phyloP scores from a whole-genome alignment of 495 filamentous ascomycete species.

The Penicillium salamii region DNA sequence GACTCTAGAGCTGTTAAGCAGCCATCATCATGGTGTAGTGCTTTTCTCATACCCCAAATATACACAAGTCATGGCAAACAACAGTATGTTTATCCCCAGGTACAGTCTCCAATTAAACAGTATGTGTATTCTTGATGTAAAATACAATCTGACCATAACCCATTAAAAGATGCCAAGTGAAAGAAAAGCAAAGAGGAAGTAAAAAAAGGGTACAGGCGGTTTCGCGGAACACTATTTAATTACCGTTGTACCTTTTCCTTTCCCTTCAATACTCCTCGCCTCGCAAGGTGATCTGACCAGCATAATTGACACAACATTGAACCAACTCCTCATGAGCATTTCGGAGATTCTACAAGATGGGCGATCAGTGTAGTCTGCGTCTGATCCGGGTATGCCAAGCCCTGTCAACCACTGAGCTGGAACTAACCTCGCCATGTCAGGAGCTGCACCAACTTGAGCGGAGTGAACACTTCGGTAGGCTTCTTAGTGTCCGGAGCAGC shows the following conservation, averaged over 20 bases:
- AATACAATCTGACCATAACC: too few relatives aligned
- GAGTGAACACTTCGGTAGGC: slow-evolving; percentile 17
- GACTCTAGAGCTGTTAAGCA: too few relatives aligned
- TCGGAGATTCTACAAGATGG: slow-evolving; percentile 7
- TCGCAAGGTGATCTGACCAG: too few relatives aligned
- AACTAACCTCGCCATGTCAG: slow-evolving; percentile 2
- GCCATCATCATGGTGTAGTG: not conserved
- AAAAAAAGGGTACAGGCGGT: too few relatives aligned
- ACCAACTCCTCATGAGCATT: not conserved
- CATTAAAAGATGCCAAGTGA: not conserved
- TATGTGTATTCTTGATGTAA: too few relatives aligned
- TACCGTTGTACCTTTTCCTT: not conserved
- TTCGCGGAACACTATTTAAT: not conserved
- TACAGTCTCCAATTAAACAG: too few relatives aligned
- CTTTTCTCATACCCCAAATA: not conserved
- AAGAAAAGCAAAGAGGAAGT: too few relatives aligned
- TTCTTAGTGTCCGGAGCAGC: too few relatives aligned
- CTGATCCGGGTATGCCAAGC: slow-evolving; percentile 13
- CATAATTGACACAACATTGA: too few relatives aligned
- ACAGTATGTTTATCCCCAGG: not conserved
- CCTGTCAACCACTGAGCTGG: not conserved
- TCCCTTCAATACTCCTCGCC: too few relatives aligned
- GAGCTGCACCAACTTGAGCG: slow-evolving; percentile 16
- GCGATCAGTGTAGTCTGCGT: slow-evolving; percentile 16
- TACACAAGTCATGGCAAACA: not conserved